Conservation (phyloP, 371 early-diverging fungal genomes). For the Mucor circinelloides region DNA sequence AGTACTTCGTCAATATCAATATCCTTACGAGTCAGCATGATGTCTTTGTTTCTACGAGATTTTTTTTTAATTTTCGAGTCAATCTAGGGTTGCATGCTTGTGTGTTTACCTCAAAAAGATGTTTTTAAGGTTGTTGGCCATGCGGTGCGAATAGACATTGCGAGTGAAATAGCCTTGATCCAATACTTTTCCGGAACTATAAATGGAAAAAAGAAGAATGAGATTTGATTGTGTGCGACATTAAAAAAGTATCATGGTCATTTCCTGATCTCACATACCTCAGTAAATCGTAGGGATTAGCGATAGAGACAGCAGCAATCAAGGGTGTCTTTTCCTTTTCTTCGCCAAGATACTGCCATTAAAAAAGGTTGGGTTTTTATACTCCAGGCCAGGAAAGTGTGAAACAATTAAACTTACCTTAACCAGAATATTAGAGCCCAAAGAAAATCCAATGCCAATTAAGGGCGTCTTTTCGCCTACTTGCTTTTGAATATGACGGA, state of each 20-base stretch:
- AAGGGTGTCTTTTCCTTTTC: conserved; percentile 72
- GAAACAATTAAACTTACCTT: conserved; percentile 50
- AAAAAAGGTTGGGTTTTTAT: neutral
- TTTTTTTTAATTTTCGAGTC: neutral
- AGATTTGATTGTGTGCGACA: conserved; percentile 1
- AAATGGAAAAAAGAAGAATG: neutral
- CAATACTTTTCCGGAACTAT: conserved; percentile 43
- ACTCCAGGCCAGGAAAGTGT: neutral
- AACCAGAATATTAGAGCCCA: conserved; percentile 85
- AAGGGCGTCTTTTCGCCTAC: conserved; percentile 62
- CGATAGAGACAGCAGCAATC: conserved; percentile 71
- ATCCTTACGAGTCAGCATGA: conserved; percentile 52
- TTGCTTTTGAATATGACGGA: conserved; percentile 53
- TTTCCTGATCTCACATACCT: conserved; percentile 32
- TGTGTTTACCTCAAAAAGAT: conserved; percentile 52
- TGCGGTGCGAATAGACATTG: conserved; percentile 64
- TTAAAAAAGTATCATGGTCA: neutral
- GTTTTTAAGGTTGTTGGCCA: conserved; percentile 71
- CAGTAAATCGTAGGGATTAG: conserved; percentile 78
- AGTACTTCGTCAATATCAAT: conserved; percentile 61
- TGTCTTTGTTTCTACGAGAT: conserved; percentile 52
- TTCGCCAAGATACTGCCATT: conserved; percentile 73
- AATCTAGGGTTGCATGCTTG: neutral
- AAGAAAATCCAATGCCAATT: conserved; percentile 77
- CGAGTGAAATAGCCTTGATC: conserved; percentile 57